Conservation (phyloP, 176 grass and related monocot genomes). For the Alloteropsis semialata region DNA sequence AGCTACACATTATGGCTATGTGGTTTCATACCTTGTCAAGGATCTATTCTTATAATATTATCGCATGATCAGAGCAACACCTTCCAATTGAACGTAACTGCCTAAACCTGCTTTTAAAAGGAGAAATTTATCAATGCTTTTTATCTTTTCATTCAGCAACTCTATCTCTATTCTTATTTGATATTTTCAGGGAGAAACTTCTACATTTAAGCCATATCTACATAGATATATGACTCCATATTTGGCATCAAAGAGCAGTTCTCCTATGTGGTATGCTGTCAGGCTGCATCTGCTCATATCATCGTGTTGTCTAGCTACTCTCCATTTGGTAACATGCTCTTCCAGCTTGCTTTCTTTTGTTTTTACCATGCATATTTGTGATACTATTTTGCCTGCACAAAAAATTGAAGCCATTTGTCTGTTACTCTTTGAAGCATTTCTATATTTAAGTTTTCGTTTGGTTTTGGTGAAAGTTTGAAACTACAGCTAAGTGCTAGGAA, state of each 20-base stretch:
- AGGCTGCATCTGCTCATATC: slow-evolving; percentile 90
- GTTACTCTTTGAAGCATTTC: not conserved
- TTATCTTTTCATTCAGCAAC: slow-evolving; percentile 8
- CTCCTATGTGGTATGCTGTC: slow-evolving; percentile 94
- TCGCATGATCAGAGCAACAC: not conserved
- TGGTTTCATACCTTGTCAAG: not conserved
- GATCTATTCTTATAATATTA: not conserved
- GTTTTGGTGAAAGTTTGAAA: slow-evolving; percentile 11
- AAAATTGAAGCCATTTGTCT: not conserved
- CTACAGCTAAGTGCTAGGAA: not conserved
- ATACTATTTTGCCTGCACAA: not conserved
- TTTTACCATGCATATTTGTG: slow-evolving; percentile 12
- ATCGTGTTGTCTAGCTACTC: slow-evolving; percentile 99
- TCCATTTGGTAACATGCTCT: slow-evolving; percentile 71
- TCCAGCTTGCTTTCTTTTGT: slow-evolving; percentile 17
- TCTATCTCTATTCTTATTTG: not conserved
- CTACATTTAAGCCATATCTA: slow-evolving; percentile 75
- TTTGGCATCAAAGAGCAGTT: slow-evolving; percentile 83
- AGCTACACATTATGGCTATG: not conserved
- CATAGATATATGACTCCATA: slow-evolving; percentile 76
- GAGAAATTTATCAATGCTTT: not conserved
- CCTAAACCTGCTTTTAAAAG: not conserved
- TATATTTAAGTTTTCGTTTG: not conserved
- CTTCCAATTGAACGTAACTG: slow-evolving; percentile 8
- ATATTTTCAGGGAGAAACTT: slow-evolving; percentile 66